Base-by-base conservation (phyloP, 1,284 basidiomycete genomes). In the Volvariella surrecta region DNA sequence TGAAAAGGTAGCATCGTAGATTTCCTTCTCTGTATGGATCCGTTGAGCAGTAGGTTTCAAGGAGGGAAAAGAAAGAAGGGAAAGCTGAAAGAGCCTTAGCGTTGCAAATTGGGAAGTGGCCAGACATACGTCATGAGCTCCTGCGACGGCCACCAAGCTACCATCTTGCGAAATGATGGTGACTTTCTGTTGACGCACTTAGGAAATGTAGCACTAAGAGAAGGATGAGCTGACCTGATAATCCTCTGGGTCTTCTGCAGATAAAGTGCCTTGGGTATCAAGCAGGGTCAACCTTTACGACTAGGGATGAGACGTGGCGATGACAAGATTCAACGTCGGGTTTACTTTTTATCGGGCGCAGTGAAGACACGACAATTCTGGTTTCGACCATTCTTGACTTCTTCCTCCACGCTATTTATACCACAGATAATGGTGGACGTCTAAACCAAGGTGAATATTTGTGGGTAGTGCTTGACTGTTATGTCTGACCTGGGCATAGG, bases 321-420 rank as follows among this genome's bases (percentile, higher is more conserved):
- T 19, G 4, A 15, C 2, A 38, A 18, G 28, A 11, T 37, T 39
- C n/a, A n/a, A 8, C 16, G 16, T 20, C 15, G 40, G 24, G 63
- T 68, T 32, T 56, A 81, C 87, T 72, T 74, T 45, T 81, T 66
- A 16, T 82, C 74, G 39, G 68, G 63, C 44, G 86, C 69, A 8
- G 56, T 62, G 57, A 81, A 91, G 30, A 83, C 64, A 39, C 92
- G 77, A 58, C 89, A 89, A 51, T 96, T 91, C 56, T 87, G 72
- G 53, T 95, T 96, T 48, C 71, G 63, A 1, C 82, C 85, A 16
- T 64, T 70, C 54, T 74, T 59, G 19, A 93, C 59, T 42, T 72
- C 67, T 19, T 82, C 76, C 30, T 68, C 62, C 0, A 82, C 62
- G 48, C 87, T 88, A 59, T 95, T 96, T 49, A 95, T 78, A 10